phyloP scores from a whole-genome alignment of 768 basidiomycete genomes.

The Calocera viscosa region DNA sequence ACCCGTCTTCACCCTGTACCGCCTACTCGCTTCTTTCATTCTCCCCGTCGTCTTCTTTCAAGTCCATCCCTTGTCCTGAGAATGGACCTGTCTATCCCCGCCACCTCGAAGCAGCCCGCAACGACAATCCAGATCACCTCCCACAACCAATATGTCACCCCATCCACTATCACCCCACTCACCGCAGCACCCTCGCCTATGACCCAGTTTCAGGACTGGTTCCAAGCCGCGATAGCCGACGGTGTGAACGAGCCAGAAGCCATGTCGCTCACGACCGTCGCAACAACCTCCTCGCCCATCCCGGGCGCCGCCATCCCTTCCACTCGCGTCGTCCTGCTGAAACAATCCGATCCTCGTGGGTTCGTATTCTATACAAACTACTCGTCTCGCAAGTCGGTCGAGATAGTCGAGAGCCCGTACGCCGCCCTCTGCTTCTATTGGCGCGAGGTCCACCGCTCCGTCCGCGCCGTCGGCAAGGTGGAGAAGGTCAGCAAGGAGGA shows the following conservation, averaged over 20 bases:
- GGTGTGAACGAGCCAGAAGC: constrained; percentile 77
- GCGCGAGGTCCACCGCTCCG: constrained; percentile 66
- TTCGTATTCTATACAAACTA: constrained; percentile 99
- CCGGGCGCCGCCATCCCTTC: constrained; percentile 49
- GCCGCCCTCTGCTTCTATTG: constrained; percentile 85
- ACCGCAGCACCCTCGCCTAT: constrained; percentile 56
- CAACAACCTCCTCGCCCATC: constrained; percentile 28
- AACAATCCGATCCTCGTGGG: constrained; percentile 74
- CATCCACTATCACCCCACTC: constrained; percentile 51
- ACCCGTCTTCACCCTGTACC: background rate
- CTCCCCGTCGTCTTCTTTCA: background rate
- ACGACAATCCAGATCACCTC: constrained; percentile 39
- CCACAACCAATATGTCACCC: constrained; percentile 63
- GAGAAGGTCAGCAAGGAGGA: constrained; percentile 65
- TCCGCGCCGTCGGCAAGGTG: constrained; percentile 73
- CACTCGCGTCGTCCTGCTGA: constrained; percentile 79
- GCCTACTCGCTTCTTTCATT: background rate
- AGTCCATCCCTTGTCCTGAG: background rate
- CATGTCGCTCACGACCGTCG: constrained; percentile 62
- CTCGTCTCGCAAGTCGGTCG: constrained; percentile 77
- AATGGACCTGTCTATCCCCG: background rate
- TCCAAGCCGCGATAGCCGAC: constrained; percentile 47
- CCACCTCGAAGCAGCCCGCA: background rate
- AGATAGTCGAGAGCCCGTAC: constrained; percentile 62
- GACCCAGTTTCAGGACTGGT: constrained; percentile 79